Evolutionary conservation across 2,329 filamentous ascomycete genomes (phyloP).

Genomic region (Xylogone sp.): DNA sequence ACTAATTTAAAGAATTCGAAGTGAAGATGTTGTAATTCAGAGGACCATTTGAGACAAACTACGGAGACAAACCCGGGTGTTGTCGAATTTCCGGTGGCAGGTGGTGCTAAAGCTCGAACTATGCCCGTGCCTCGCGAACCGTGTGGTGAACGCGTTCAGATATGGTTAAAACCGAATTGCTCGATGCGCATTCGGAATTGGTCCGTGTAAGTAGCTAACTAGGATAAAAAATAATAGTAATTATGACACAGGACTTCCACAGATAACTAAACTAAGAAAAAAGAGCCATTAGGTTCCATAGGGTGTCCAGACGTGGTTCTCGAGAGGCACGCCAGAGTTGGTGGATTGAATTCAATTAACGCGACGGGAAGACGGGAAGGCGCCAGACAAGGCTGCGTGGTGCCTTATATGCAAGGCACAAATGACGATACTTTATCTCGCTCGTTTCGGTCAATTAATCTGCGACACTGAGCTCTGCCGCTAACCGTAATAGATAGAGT

Average conservation of each 20-base stretch:
- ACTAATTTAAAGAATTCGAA: not conserved
- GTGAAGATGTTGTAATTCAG: not conserved
- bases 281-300: not conserved
- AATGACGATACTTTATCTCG: not conserved
- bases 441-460: too few species aligned
- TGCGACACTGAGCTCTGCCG: not conserved
- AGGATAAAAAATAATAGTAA: not conserved
- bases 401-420: not conserved
- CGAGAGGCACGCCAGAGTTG: slow-evolving; percentile 23
- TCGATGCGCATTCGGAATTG: not conserved
- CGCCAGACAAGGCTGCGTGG: not conserved
- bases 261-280: not conserved
- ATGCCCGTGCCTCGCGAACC: not conserved
- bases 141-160: not conserved
- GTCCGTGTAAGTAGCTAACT: not conserved
- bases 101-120: not conserved
- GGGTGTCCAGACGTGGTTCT: slow-evolving; percentile 18
- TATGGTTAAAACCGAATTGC: not conserved
- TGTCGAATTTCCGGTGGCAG: not conserved
- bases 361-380: not conserved
- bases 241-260: not conserved
- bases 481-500: not conserved
- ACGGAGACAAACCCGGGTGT: not conserved
- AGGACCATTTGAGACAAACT: not conserved
- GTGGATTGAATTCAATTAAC: not conserved